Evolutionary conservation across 805 yeast genomes (phyloP).

Genomic region (Barnettozyma siamensis): DNA sequence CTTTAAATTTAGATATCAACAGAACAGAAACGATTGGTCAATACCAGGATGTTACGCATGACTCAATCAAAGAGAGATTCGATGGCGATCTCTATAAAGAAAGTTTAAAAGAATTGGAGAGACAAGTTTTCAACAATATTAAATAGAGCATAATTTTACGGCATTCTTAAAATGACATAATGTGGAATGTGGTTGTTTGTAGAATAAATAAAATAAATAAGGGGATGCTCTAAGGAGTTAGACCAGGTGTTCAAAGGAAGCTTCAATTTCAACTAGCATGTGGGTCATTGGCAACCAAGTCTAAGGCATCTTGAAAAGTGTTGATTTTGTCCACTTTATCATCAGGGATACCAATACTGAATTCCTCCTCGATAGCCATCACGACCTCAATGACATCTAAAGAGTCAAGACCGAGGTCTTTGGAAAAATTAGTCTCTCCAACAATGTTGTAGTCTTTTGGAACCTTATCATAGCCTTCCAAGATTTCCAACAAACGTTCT

Average conservation of each 20-base stretch:
- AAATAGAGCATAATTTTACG: constrained; percentile 3
- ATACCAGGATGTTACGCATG: constrained; percentile 23
- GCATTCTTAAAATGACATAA: background rate
- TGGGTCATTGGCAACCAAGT: constrained; percentile 46
- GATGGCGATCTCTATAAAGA: constrained; percentile 34
- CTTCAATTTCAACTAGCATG: constrained; percentile 13
- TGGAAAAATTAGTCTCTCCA: constrained; percentile 47
- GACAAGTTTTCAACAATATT: constrained; percentile 30
- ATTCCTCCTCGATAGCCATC: constrained; percentile 68
- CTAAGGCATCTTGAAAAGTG: constrained; percentile 81
- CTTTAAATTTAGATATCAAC: constrained; percentile 46
- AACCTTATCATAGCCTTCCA: constrained; percentile 60
- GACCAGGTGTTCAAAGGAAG: background rate
- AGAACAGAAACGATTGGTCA: constrained; percentile 37
- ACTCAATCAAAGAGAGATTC: constrained; percentile 7
- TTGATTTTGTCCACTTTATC: constrained; percentile 80
- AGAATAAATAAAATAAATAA: constrained; percentile 12
- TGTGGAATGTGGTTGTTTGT: background rate
- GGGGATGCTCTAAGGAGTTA: background rate
- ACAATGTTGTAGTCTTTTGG: constrained; percentile 29
- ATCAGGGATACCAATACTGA: constrained; percentile 66
- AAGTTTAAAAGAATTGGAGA: constrained; percentile 39
- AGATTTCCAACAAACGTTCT: constrained; percentile 56
- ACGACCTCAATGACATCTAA: constrained; percentile 67
- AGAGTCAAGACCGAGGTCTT: constrained; percentile 65